These are phyloP conservation scores for Suillus ampliporus DNA, from an alignment of 768 basidiomycete species.

Conservation along the genomic window DNA sequence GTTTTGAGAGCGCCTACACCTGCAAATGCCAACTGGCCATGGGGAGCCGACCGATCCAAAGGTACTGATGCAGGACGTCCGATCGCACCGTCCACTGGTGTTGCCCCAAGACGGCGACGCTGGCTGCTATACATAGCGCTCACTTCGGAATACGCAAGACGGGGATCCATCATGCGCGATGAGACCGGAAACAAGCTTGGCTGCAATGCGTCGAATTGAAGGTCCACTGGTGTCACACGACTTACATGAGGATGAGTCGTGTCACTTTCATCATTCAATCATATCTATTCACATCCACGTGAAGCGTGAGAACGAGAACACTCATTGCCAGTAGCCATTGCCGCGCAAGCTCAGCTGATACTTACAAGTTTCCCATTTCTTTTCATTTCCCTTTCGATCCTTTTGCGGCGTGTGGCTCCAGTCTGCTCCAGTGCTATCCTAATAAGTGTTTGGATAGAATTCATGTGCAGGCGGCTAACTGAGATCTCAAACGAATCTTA, in stretches of 20 bases:
- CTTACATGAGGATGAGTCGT: background rate
- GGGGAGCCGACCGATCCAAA: conserved; percentile 13
- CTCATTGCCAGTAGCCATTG: background rate
- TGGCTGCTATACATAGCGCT: background rate
- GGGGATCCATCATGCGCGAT: background rate
- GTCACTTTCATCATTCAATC: background rate
- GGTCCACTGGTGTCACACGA: conserved; percentile 1
- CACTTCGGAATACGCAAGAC: background rate
- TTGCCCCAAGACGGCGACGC: background rate
- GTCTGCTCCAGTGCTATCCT: background rate
- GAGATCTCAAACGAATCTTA: background rate
- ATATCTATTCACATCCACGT: background rate
- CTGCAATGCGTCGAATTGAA: conserved; percentile 1
- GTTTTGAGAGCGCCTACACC: background rate
- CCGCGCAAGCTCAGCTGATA: background rate
- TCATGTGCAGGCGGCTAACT: background rate
- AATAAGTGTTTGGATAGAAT: background rate
- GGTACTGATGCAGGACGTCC: conserved; percentile 20
- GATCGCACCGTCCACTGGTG: background rate
- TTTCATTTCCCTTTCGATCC: background rate
- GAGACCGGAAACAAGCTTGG: background rate
- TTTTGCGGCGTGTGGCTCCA: background rate
- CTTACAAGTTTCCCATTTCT: background rate
- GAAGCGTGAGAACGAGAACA: background rate
- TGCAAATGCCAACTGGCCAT: conserved; percentile 12